Evolutionary conservation across 78 protist species (phyloP).

Genomic region (Pigoraptor vietnamica): DNA sequence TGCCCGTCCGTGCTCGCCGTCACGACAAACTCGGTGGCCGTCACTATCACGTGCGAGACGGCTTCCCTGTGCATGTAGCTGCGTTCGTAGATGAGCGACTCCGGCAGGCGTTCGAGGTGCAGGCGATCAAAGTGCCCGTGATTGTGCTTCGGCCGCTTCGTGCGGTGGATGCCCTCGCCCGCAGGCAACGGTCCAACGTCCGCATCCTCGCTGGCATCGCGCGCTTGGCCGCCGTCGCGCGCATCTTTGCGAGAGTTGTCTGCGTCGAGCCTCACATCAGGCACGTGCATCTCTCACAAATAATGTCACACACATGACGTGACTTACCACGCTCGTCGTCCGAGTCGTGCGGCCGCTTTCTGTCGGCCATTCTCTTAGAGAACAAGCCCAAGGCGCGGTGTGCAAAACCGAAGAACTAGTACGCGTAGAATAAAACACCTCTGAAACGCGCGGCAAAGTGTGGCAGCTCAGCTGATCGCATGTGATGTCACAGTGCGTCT

Average conservation of each 20-base stretch:
- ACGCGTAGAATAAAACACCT: no score
- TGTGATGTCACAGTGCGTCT: no score
- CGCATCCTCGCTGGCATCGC: not conserved
- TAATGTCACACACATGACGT: not conserved
- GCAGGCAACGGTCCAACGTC: not conserved
- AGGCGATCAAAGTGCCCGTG: not conserved
- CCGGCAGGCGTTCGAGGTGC: constrained; percentile 50
- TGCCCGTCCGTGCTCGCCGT: constrained; percentile 84
- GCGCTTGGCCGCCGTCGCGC: not conserved
- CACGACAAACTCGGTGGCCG: constrained; percentile 65
- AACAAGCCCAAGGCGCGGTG: no score
- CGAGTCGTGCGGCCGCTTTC: not conserved
- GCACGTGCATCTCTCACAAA: not conserved
- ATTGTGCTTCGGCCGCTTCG: not conserved
- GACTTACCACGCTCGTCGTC: not conserved
- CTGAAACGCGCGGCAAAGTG: no score
- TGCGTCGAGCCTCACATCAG: no score
- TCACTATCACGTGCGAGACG: constrained; percentile 24
- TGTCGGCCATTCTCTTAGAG: not conserved
- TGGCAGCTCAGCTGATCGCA: no score
- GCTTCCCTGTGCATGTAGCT: constrained; percentile 85
- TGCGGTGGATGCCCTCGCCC: not conserved
- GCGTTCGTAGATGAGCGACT: constrained; percentile 72
- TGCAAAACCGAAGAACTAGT: no score
- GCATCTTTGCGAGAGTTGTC: no score